Percentiles rank a stretch among this genome's conserved stretches.
These are phyloP conservation scores for Rhytidhysteron rufulum DNA, from an alignment of 2,329 filamentous ascomycete species.

Conservation along the genomic window DNA sequence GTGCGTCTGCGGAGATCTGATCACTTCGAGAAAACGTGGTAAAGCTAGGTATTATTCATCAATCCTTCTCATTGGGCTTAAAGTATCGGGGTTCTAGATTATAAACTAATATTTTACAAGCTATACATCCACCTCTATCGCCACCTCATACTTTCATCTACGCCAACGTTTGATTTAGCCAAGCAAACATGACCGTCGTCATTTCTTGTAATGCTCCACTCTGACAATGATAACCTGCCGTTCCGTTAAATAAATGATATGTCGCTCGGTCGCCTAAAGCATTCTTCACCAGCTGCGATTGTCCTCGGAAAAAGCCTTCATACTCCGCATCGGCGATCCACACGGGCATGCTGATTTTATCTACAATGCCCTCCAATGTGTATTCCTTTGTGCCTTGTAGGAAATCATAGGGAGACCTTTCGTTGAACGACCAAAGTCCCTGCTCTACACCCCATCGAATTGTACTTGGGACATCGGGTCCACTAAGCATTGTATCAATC, in stretches of 20 bases:
- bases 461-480: not conserved
- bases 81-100: too few species aligned
- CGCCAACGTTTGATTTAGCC: conserved; percentile 1
- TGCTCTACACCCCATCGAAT: conserved; percentile 7
- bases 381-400: conserved; percentile 2
- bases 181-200: conserved; percentile 2
- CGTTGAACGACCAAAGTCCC: conserved; percentile 10
- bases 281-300: not conserved
- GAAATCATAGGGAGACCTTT: conserved; percentile 6
- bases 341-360: conserved; percentile 7
- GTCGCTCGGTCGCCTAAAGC: conserved; percentile 1
- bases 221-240: conserved; percentile 4
- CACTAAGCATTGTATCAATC: not conserved
- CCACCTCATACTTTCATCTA: not conserved
- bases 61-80: too few species aligned
- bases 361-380: not conserved
- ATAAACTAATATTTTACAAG: too few species aligned
- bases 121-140: too few species aligned
- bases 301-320: conserved; percentile 2
- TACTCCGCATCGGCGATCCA: conserved; percentile 3
- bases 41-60: too few species aligned
- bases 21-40: too few species aligned
- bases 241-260: not conserved
- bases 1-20: too few species aligned
- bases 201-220: not conserved